Base-by-base conservation (phyloP, 2,329 filamentous ascomycete species). In the Cylindrodendrum hubeiense region DNA sequence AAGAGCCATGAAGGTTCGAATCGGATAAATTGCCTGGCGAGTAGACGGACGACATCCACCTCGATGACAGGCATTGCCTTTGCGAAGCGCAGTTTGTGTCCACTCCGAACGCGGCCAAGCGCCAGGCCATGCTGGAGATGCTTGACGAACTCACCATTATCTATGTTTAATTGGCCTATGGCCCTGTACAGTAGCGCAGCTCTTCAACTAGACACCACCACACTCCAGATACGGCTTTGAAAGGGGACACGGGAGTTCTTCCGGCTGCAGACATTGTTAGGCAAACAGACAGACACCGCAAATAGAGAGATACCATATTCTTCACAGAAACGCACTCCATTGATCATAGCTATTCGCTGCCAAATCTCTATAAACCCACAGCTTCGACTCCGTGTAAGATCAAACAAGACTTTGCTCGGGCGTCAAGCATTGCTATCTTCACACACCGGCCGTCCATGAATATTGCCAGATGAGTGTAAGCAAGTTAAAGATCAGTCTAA, bases 191-290 rank as follows among this genome's bases (percentile, higher is more conserved):
- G 39, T 66, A 70, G 52, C 58, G 53, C 46, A 65, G 59, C 59
- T 60, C 60, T 55, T 60, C 60, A 65, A 47, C 54, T 74, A 69
- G 65, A 71, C 60, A 66, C 33, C 54, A 66, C 63, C 44, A 59
- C 60, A 66, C 63, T 66, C 51, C 52, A 34, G 53, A 21, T 53
- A 54, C 43, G 54, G 47, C 49, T 37, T 44, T 44, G 41, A 63
- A 41, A 39, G 24, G 41, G 28, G 34, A 13, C n/a, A 15, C 24
- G n/a, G 30, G 9, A n/a, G 37, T 33, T 17, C 44, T 49, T 52
- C 50, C 41, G 19, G 19, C 37, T 28, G 37, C 21, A 46, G 28
- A 28, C 37, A 41, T 43, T 24, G 30, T 43, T 34, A 41, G 33
- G 22, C 43, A 54, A 34, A 34, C 4, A 19, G 15, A 26, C 55